Evolutionary conservation across 2,329 filamentous ascomycete genomes (phyloP).

Genomic region (Talaromyces rugulosus): DNA sequence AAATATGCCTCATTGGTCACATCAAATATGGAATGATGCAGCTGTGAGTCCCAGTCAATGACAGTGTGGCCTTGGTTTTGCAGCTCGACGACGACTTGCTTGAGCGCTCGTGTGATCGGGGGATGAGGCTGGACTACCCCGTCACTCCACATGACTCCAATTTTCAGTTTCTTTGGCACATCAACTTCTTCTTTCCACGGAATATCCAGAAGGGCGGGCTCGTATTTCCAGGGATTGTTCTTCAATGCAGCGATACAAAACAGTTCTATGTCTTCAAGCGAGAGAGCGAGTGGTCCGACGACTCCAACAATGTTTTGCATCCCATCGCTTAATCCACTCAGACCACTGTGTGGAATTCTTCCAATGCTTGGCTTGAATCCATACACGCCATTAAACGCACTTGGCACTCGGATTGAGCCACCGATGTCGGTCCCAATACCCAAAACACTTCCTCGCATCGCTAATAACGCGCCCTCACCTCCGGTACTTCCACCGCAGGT

Average conservation of each 20-base stretch:
- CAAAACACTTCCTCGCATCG: slow-evolving; percentile 55
- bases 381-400: slow-evolving; percentile 23
- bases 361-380: slow-evolving; percentile 21
- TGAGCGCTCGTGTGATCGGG: slow-evolving; percentile 56
- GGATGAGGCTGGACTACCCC: slow-evolving; percentile 60
- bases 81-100: slow-evolving; percentile 32
- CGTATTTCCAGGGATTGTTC: slow-evolving; percentile 49
- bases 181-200: slow-evolving; percentile 43
- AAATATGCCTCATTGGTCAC: slow-evolving; percentile 6
- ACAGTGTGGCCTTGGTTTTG: slow-evolving; percentile 3
- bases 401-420: slow-evolving; percentile 22
- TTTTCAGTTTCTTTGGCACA: slow-evolving; percentile 40
- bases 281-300: slow-evolving; percentile 24
- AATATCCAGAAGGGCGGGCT: slow-evolving; percentile 51
- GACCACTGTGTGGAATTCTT: slow-evolving; percentile 17
- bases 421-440: slow-evolving; percentile 63
- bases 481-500: slow-evolving; percentile 35
- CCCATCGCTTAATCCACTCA: slow-evolving; percentile 2
- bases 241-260: slow-evolving; percentile 34
- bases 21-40: neutral
- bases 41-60: slow-evolving; percentile 6
- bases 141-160: slow-evolving; percentile 60
- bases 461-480: slow-evolving; percentile 58
- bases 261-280: slow-evolving; percentile 22
- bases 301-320: slow-evolving; percentile 23